phyloP scores from a whole-genome alignment of 2,329 filamentous ascomycete genomes.

The Fusarium kyushuense region DNA sequence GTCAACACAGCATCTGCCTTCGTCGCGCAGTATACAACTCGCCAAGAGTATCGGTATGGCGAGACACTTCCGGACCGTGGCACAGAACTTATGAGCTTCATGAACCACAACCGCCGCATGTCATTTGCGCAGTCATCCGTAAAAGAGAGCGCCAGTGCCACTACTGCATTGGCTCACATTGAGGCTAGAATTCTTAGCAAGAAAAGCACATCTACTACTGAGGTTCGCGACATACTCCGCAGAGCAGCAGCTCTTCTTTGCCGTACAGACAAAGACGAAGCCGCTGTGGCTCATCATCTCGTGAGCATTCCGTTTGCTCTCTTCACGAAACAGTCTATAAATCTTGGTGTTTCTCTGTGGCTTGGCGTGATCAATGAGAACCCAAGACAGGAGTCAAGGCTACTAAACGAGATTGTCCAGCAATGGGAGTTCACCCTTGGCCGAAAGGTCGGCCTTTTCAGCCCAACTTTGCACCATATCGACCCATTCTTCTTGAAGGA shows the following conservation, averaged over 20 bases:
- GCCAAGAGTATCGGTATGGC: slow-evolving; percentile 93
- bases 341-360: slow-evolving; percentile 95
- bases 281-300: slow-evolving; percentile 84
- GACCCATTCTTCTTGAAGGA: slow-evolving; percentile 93
- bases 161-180: slow-evolving; percentile 77
- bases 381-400: slow-evolving; percentile 84
- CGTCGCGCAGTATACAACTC: slow-evolving; percentile 94
- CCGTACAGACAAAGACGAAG: slow-evolving; percentile 78
- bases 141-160: slow-evolving; percentile 68
- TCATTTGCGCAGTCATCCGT: slow-evolving; percentile 66
- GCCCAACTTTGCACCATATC: slow-evolving; percentile 74
- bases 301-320: slow-evolving; percentile 93
- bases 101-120: slow-evolving; percentile 65
- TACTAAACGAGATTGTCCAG: slow-evolving; percentile 87
- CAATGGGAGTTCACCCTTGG: slow-evolving; percentile 91
- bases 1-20: slow-evolving; percentile 97
- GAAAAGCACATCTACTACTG: slow-evolving; percentile 76
- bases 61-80: slow-evolving; percentile 79
- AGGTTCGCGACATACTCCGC: slow-evolving; percentile 84
- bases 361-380: slow-evolving; percentile 98
- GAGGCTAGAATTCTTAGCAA: slow-evolving; percentile 77
- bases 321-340: slow-evolving; percentile 95
- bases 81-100: slow-evolving; percentile 72
- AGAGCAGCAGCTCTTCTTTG: slow-evolving; percentile 89
- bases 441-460: slow-evolving; percentile 84